Percentiles rank a stretch among this genome's conserved stretches.
Conservation (phyloP, 495 filamentous ascomycete species). For the Neurospora sp. region DNA sequence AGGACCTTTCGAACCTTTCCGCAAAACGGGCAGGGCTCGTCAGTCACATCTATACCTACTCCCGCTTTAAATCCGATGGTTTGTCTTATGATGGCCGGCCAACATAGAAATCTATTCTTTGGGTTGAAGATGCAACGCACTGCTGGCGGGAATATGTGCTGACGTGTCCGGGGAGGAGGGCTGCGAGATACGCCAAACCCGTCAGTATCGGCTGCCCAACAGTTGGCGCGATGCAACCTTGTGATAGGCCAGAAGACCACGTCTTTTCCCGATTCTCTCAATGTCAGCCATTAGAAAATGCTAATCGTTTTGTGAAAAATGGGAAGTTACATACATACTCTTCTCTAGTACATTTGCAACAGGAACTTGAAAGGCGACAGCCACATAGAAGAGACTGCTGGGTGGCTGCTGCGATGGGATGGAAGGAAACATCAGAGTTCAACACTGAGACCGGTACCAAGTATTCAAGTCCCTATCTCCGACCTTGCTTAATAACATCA, state of each 20-base stretch:
- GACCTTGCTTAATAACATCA: too few species aligned
- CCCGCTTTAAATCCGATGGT: not conserved
- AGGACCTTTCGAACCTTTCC: not conserved
- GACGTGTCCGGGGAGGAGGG: not conserved
- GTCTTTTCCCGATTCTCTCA: not conserved
- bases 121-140: not conserved
- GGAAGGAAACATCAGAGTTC: too few species aligned
- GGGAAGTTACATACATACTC: too few species aligned
- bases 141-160: not conserved
- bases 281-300: not conserved
- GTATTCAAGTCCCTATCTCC: not conserved
- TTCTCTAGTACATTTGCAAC: too few species aligned
- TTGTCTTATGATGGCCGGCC: not conserved
- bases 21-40: not conserved
- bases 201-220: not conserved
- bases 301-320: not conserved
- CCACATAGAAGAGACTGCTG: too few species aligned
- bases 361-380: too few species aligned
- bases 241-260: not conserved
- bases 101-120: not conserved
- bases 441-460: not conserved
- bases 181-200: not conserved
- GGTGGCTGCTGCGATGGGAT: too few species aligned
- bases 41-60: not conserved
- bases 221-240: not conserved